A percentile compares a stretch with the other conserved stretches of the same genome.
These are phyloP conservation scores for Sesbania bispinosa DNA, from an alignment of 306 rosid genomes.

Conservation along the genomic window DNA sequence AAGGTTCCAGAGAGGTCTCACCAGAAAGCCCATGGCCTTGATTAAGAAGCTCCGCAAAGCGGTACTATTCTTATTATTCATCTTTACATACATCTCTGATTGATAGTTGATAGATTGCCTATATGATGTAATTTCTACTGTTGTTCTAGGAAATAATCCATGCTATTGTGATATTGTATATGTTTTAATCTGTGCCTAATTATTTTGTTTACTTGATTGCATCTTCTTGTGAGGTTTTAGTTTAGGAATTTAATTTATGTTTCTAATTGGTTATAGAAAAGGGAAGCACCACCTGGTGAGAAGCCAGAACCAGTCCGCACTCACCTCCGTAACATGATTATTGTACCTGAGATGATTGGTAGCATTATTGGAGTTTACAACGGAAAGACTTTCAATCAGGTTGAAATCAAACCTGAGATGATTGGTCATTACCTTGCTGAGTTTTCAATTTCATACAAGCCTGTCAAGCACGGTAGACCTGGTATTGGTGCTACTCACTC, in stretches of 20 bases:
- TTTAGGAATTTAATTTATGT: not conserved
- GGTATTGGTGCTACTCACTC: constrained; percentile 99
- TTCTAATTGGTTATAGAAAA: constrained; percentile 46
- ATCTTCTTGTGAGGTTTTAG: not conserved
- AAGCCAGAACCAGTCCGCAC: constrained; percentile 94
- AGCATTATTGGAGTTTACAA: constrained; percentile 88
- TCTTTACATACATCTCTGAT: too few relatives aligned
- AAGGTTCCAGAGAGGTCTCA: constrained; percentile 93
- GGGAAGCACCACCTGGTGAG: constrained; percentile 90
- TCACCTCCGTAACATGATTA: constrained; percentile 89
- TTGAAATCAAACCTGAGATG: constrained; percentile 92
- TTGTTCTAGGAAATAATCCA: too few relatives aligned
- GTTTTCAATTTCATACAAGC: constrained; percentile 93
- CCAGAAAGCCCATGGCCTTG: constrained; percentile 92
- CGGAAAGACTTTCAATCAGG: constrained; percentile 94
- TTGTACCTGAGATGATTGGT: constrained; percentile 92
- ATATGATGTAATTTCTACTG: too few relatives aligned
- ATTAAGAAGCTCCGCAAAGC: constrained; percentile 98
- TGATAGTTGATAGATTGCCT: too few relatives aligned
- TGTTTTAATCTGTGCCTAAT: too few relatives aligned
- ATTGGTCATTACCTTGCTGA: constrained; percentile 88
- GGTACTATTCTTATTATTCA: constrained; percentile 36
- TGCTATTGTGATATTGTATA: too few relatives aligned
- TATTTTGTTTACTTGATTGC: not conserved
- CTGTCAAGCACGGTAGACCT: constrained; percentile 95